phyloP scores from a whole-genome alignment of 2,329 filamentous ascomycete genomes.

The Sporothrix brasiliensis region DNA sequence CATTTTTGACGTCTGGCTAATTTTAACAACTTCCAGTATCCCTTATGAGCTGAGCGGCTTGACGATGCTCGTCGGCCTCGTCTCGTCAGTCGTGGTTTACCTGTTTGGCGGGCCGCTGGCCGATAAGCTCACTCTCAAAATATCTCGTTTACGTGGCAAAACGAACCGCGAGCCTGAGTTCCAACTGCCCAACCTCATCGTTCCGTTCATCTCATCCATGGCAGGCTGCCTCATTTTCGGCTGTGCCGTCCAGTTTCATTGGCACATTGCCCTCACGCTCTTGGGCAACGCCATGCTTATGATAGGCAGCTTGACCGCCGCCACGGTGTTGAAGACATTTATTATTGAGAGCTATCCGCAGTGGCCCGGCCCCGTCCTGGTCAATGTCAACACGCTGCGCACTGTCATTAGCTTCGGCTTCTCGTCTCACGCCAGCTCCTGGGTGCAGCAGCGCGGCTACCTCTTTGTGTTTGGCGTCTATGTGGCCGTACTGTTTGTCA shows the following conservation, averaged over 20 bases:
- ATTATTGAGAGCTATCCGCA: conserved; percentile 44
- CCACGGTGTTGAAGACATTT: conserved; percentile 43
- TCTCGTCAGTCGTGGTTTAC: conserved; percentile 29
- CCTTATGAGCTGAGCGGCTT: conserved; percentile 32
- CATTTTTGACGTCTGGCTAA: background rate
- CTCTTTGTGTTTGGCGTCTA: conserved; percentile 42
- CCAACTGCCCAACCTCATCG: conserved; percentile 41
- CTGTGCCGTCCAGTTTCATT: conserved; percentile 38
- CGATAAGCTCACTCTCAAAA: conserved; percentile 31
- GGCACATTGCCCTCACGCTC: conserved; percentile 42
- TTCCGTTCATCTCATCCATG: conserved; percentile 41
- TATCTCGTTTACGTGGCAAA: conserved; percentile 30
- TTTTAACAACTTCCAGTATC: conserved; percentile 12
- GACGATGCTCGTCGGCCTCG: conserved; percentile 22
- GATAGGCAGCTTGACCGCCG: conserved; percentile 40
- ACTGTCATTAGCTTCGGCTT: conserved; percentile 43
- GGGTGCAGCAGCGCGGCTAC: conserved; percentile 41
- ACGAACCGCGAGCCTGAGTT: conserved; percentile 42
- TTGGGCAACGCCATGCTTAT: conserved; percentile 40
- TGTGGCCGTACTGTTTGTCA: conserved; percentile 41
- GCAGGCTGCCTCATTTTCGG: conserved; percentile 43
- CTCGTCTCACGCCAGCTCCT: conserved; percentile 41
- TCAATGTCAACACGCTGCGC: conserved; percentile 42
- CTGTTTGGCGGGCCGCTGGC: conserved; percentile 30
- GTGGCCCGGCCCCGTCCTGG: conserved; percentile 41